phyloP scores from a whole-genome alignment of 352 stramenopile genomes.

The Phytopythium boreale region DNA sequence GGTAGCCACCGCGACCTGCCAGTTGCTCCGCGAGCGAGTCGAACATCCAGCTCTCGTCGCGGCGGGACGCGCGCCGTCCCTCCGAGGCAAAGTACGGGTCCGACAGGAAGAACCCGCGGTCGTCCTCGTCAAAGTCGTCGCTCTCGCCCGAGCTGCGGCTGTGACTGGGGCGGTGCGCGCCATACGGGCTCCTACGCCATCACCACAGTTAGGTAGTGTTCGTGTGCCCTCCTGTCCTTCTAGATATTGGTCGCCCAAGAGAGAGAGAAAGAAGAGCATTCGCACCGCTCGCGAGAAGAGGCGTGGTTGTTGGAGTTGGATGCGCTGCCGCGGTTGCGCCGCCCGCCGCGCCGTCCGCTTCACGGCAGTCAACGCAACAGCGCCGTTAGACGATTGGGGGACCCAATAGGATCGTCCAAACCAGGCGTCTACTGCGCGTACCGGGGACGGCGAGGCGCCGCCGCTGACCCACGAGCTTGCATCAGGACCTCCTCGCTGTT shows the following conservation, averaged over 20 bases:
- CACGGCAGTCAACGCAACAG: neutral
- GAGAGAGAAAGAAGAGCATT: neutral
- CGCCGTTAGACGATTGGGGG: neutral
- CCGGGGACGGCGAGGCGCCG: neutral
- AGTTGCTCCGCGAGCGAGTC: slow-evolving; percentile 5
- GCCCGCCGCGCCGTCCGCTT: neutral
- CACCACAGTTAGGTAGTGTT: neutral
- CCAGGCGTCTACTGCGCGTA: neutral
- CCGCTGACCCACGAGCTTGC: neutral
- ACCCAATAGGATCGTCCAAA: neutral
- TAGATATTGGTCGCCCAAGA: neutral
- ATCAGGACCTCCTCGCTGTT: neutral
- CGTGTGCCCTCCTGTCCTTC: neutral
- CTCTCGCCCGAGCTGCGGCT: neutral
- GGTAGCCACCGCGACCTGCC: slow-evolving; percentile 8
- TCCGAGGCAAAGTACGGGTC: slow-evolving; percentile 3
- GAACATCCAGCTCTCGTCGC: neutral
- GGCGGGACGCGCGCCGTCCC: slow-evolving; percentile 4
- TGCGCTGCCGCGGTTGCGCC: neutral
- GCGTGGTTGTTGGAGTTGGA: neutral
- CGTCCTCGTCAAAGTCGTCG: neutral
- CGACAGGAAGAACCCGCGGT: neutral
- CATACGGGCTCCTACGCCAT: slow-evolving; percentile 4
- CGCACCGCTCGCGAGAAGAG: neutral
- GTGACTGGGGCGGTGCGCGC: neutral